Evolutionary conservation across 1,284 basidiomycete genomes (phyloP).

Genomic region (Cystobasidium slooffiae): DNA sequence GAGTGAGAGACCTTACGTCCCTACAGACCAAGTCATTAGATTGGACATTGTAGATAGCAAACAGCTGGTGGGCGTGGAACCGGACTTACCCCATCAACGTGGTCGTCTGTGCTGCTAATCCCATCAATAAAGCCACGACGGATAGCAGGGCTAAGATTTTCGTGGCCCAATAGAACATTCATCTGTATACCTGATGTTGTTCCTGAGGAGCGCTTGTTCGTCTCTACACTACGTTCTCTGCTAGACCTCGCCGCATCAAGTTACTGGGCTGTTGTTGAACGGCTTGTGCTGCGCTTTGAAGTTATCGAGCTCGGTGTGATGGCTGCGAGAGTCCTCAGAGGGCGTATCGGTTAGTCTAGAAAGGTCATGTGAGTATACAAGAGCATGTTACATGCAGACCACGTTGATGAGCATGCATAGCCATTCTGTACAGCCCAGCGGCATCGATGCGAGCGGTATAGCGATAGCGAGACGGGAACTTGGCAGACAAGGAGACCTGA

Average conservation of each 20-base stretch:
- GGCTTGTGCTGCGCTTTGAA: no score
- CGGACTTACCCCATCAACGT: conserved; percentile 30
- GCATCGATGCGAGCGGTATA: no score
- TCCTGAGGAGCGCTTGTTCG: neutral
- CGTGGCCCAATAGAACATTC: conserved; percentile 40
- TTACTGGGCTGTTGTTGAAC: no score
- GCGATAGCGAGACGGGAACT: no score
- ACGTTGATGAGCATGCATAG: neutral
- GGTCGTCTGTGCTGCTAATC: conserved; percentile 34
- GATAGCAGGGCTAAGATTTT: conserved; percentile 24
- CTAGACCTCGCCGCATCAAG: no score
- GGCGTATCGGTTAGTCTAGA: neutral
- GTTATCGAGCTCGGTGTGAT: neutral
- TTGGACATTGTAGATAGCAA: neutral
- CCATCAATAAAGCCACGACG: conserved; percentile 32
- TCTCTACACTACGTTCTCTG: no score
- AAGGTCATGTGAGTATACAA: neutral
- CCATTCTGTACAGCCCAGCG: neutral
- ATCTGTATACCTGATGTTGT: conserved; percentile 11
- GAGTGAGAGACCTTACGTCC: conserved; percentile 2
- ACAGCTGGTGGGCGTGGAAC: neutral
- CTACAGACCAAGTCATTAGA: neutral
- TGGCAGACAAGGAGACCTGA: no score
- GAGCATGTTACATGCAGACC: neutral
- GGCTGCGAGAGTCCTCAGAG: neutral